Evolutionary conservation across 306 rosid species (phyloP), one percentile per base, ranked within the genome.

Genomic region (Ammopiptanthus mongolicus): DNA sequence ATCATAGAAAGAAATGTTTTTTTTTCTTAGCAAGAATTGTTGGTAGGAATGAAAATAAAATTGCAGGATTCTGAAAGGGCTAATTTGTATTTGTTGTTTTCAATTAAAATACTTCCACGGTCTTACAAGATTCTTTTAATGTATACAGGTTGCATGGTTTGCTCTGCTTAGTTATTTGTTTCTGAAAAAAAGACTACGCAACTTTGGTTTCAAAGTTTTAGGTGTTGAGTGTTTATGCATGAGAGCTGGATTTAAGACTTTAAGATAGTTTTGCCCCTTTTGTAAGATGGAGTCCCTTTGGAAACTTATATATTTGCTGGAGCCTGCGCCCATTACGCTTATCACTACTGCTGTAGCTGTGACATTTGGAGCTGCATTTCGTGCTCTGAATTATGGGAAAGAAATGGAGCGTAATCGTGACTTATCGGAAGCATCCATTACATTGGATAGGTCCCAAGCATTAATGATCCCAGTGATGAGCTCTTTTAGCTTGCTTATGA

Each of bases 391-490:
- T 53, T 90, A 90, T 66, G 99, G 93, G 69, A 95, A 95, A 82
- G 99, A 95, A 83, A 95, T 92, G 97, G 99, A 92, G 85, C 91
- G 87, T 8, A 95, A 90, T 57, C 97, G 70, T 51, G 96, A 92
- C 77, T 73, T 92, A 1, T 90, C 91, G 0, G 97, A 90, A 81
- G 96, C 93, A 37, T 95, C 99, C 39, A 90, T 95, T 80, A 95
- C 96, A 13, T 78, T 95, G 77, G 97, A 95, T 74, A 88, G 89
- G 84, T 88, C 97, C 29, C 98, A 95, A 77, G 98, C 97, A 0
- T 84, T 95, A 79, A 95, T 95, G 99, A 95, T 95, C 78, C 99
- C 99, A 5, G 86, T 95, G 62, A 95, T 95, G 98, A 95, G 99
- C 85, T 95, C 97, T 81, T 62, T 88, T 80, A 92, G 99, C 87